A percentile compares a stretch with the other conserved stretches of the same genome.
phyloP scores from a whole-genome alignment of 805 yeast species.

The Cyberlindnera galapagoensis region DNA sequence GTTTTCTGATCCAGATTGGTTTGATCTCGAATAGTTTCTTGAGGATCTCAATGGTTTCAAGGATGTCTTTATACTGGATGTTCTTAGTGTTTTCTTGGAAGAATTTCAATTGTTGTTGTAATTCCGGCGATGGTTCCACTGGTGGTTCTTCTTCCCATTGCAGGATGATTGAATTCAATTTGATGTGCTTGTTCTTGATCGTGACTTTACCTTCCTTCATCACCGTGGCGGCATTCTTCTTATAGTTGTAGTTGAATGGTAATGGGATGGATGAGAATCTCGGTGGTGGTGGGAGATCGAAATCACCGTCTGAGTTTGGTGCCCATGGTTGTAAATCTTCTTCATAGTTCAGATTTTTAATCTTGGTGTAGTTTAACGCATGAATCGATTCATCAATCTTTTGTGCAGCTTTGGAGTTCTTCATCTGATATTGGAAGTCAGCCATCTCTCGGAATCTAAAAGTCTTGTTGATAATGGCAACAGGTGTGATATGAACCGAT shows the following conservation, averaged over 20 bases:
- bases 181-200: conserved; percentile 37
- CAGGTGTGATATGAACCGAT: conserved; percentile 45
- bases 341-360: conserved; percentile 31
- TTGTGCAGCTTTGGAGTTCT: conserved; percentile 44
- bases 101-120: conserved; percentile 38
- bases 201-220: conserved; percentile 43
- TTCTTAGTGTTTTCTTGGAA: conserved; percentile 27
- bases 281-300: conserved; percentile 81
- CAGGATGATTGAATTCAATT: conserved; percentile 47
- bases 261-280: conserved; percentile 67
- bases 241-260: conserved; percentile 74
- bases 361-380: conserved; percentile 34
- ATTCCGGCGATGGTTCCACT: conserved; percentile 38
- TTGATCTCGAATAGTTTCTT: conserved; percentile 52
- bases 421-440: conserved; percentile 74
- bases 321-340: conserved; percentile 33
- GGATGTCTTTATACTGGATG: conserved; percentile 23
- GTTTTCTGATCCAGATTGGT: conserved; percentile 84
- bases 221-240: conserved; percentile 57
- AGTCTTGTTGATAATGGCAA: conserved; percentile 60
- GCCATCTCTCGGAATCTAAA: conserved; percentile 79
- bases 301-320: conserved; percentile 16
- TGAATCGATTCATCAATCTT: conserved; percentile 35
- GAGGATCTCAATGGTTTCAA: conserved; percentile 24
- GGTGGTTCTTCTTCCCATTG: conserved; percentile 47